Evolutionary conservation across 208 protist genomes (phyloP).

Genomic region (Leishmania tarentolae): DNA sequence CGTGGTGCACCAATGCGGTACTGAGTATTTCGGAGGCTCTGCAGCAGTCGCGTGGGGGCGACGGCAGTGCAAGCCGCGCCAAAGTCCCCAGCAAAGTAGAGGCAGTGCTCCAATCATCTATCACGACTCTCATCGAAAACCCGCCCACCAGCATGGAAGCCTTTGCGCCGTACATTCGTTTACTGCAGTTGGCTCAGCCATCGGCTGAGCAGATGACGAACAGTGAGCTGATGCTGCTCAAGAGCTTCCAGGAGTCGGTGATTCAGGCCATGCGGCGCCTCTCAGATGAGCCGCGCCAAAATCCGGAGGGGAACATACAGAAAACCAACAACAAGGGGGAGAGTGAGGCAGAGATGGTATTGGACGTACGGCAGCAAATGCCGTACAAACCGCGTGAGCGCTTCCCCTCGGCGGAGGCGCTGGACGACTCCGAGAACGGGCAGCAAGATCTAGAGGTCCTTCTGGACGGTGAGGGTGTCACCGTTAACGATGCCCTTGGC

Average conservation of each 20-base stretch:
- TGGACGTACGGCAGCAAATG: conserved; percentile 49
- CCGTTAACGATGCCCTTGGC: conserved; percentile 29
- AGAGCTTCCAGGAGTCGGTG: conserved; percentile 51
- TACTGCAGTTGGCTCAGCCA: conserved; percentile 39
- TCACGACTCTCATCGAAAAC: conserved; percentile 7
- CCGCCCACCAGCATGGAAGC: conserved; percentile 35
- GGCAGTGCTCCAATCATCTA: conserved; percentile 21
- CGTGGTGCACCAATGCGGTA: conserved; percentile 7
- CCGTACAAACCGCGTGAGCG: conserved; percentile 56
- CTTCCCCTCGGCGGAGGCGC: conserved; percentile 39
- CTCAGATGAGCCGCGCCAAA: not conserved
- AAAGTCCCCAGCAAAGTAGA: conserved; percentile 22
- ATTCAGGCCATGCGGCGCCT: conserved; percentile 25
- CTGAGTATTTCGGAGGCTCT: conserved; percentile 15
- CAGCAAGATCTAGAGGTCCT: conserved; percentile 27
- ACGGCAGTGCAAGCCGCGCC: not conserved
- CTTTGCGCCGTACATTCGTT: conserved; percentile 42
- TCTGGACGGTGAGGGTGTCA: conserved; percentile 16
- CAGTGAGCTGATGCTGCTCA: conserved; percentile 40
- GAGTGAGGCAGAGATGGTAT: conserved; percentile 19
- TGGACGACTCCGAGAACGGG: conserved; percentile 47
- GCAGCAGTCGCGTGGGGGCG: conserved; percentile 8
- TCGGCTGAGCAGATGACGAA: conserved; percentile 33
- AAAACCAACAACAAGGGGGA: conserved; percentile 4
- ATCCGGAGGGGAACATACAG: conserved; percentile 7